Base-by-base conservation (phyloP, 2,329 filamentous ascomycete species). In the Acrocalymma vagum region DNA sequence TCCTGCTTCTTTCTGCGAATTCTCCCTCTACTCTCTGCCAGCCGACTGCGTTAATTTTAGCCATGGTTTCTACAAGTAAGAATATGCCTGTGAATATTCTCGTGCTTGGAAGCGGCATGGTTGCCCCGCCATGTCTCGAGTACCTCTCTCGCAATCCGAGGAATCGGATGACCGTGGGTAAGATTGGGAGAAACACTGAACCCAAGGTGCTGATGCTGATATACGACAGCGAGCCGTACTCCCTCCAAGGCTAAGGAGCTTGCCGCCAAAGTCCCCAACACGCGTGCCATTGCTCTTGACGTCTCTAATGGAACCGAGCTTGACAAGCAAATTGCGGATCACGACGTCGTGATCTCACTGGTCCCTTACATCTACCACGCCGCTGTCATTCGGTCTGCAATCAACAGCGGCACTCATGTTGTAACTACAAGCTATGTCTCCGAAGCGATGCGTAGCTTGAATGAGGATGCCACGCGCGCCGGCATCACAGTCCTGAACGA, bases 381-480 rank as follows among this genome's bases (percentile, higher is more conserved):
- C 5, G 28, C 44, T 8, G 41, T 51, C 20, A 48, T 48, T 25
- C 42, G 38, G 25, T 29, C 40, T 4, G 48, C 37, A 6, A 34
- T 51, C 37, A 42, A 38, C 16, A 26, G 32, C 16, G 20, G 23
- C 25, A 48, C 35, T 5, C 17, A 48, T 21, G 39, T 51, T 10
- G 48, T 51, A 5, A 48, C 44, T 3, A 45, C 48, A 11, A 48
- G 35, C 37, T 48, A 51, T 25, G 27, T 45, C 25, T 42, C 44
- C 9, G 24, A 30, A 11, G 44, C 44, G n/a, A 45, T 51, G 14
- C 44, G 39, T 8, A 42, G 38, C 25, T 45, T 49, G 8, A 41
- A 50, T 29, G 37, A 26, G 42, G 76, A 76, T 14, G 76, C 78
- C 35, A 76, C 78, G 38, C 53, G 65, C 1, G 63, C 63, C 8